phyloP scores from a whole-genome alignment of 1,284 basidiomycete species.

The Psilocybe mexicana region DNA sequence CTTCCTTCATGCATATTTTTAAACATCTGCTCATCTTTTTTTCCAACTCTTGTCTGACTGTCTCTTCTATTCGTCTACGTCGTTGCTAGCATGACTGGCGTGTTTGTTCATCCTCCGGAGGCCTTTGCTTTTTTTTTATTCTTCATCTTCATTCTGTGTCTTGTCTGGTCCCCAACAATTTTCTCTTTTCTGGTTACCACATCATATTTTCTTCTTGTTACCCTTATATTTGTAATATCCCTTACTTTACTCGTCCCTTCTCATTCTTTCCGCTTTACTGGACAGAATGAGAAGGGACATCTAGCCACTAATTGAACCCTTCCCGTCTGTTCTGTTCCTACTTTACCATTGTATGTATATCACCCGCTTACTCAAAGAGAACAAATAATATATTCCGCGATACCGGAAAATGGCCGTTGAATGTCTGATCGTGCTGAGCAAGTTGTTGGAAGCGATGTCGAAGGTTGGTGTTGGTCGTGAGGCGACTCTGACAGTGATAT shows the following conservation, averaged over 20 bases:
- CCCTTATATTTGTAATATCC: conserved; percentile 39
- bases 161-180: conserved; percentile 9
- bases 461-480: conserved; percentile 6
- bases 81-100: background rate
- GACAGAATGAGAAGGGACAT: conserved; percentile 20
- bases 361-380: conserved; percentile 16
- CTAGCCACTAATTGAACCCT: conserved; percentile 28
- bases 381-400: conserved; percentile 18
- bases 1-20: conserved; percentile 5
- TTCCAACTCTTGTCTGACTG: conserved; percentile 20
- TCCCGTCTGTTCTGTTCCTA: conserved; percentile 22
- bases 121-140: conserved; percentile 12
- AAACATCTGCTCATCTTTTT: conserved; percentile 9
- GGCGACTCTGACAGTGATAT: background rate
- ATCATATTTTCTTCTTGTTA: conserved; percentile 25
- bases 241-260: conserved; percentile 37
- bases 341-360: conserved; percentile 32
- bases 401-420: background rate
- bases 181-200: conserved; percentile 15
- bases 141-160: conserved; percentile 4
- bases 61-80: conserved; percentile 31
- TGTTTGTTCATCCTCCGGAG: conserved; percentile 9
- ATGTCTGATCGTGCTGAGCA: background rate
- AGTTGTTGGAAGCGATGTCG: background rate
- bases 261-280: conserved; percentile 19